Conservation (phyloP, 2,329 filamentous ascomycete genomes). For the Penicillium sumatraense region DNA sequence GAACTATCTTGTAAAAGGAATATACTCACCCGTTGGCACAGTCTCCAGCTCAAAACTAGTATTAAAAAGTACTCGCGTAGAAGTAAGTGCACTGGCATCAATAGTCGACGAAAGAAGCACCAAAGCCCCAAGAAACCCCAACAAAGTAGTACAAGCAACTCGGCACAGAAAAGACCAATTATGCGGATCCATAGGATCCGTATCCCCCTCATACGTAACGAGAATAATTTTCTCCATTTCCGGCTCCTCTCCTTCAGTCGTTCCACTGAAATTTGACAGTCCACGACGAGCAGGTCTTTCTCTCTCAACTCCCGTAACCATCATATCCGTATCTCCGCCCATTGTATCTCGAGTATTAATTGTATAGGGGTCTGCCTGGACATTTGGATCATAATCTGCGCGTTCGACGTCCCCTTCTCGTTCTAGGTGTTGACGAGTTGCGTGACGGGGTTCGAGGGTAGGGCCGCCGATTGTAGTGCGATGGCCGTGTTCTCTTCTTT, state of each 20-base stretch:
- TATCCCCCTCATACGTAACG: constrained; percentile 44
- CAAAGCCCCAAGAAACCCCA: constrained; percentile 47
- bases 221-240: constrained; percentile 34
- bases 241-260: background rate
- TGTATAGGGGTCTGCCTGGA: constrained; percentile 14
- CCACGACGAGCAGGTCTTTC: constrained; percentile 9
- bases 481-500: constrained; percentile 13
- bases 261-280: background rate
- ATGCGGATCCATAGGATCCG: constrained; percentile 51
- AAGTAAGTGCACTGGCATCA: constrained; percentile 51
- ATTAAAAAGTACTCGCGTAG: constrained; percentile 35
- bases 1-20: constrained; percentile 12
- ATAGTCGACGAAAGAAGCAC: constrained; percentile 55
- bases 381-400: constrained; percentile 15
- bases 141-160: constrained; percentile 35
- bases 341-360: constrained; percentile 15
- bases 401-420: constrained; percentile 16
- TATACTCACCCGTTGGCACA: constrained; percentile 52
- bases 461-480: constrained; percentile 4
- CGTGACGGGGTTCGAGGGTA: constrained; percentile 10
- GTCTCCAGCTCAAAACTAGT: constrained; percentile 29
- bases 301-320: constrained; percentile 14
- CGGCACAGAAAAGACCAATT: constrained; percentile 47
- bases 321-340: constrained; percentile 9
- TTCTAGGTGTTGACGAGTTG: constrained; percentile 8